These are phyloP conservation scores for Chaetomium globosum DNA, from an alignment of 2,329 filamentous ascomycete species.

Conservation along the genomic window DNA sequence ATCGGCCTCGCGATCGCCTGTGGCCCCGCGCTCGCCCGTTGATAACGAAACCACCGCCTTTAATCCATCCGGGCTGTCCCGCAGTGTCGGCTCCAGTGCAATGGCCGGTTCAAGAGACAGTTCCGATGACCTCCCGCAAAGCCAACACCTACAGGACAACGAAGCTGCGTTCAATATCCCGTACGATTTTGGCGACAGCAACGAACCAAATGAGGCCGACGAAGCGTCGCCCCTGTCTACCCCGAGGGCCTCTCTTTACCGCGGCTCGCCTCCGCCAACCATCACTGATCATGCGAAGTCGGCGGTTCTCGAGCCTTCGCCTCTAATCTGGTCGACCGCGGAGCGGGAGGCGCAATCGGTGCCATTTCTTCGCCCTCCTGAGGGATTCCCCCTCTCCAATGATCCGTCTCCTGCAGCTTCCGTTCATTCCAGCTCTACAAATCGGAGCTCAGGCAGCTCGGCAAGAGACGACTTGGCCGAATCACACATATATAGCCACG, in stretches of 20 bases:
- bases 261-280: constrained; percentile 8
- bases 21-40: constrained; percentile 51
- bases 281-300: constrained; percentile 40
- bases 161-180: constrained; percentile 61
- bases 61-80: constrained; percentile 13
- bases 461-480: constrained; percentile 57
- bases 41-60: constrained; percentile 36
- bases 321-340: constrained; percentile 41
- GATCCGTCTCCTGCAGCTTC: constrained; percentile 32
- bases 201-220: constrained; percentile 44
- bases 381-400: constrained; percentile 15
- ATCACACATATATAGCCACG: constrained; percentile 74
- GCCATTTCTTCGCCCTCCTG: constrained; percentile 41
- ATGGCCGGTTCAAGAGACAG: constrained; percentile 42
- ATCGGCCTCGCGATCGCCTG: constrained; percentile 52
- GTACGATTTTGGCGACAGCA: constrained; percentile 39
- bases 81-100: constrained; percentile 34
- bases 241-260: constrained; percentile 54
- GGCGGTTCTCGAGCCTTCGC: constrained; percentile 38
- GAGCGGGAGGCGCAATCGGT: constrained; percentile 45
- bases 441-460: constrained; percentile 39
- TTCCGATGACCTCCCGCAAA: constrained; percentile 42
- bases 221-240: constrained; percentile 50
- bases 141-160: constrained; percentile 51
- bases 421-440: constrained; percentile 36